These are phyloP conservation scores for Ustilago nuda DNA, from an alignment of 1,284 basidiomycete species.

Conservation along the genomic window DNA sequence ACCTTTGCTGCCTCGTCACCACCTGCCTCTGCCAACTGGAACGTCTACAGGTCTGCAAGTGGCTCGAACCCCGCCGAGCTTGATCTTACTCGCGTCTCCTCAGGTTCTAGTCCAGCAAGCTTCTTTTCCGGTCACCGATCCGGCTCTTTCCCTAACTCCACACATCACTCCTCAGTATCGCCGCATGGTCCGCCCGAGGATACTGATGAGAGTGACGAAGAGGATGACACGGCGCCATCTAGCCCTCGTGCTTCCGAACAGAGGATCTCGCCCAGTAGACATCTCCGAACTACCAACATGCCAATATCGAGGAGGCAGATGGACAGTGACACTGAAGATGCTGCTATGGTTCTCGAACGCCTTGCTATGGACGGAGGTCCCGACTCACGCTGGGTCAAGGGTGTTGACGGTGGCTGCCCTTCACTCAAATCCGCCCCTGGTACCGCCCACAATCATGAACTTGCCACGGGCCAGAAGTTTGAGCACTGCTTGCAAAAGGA, in stretches of 20 bases:
- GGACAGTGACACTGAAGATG: conserved; percentile 66
- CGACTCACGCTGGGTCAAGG: conserved; percentile 19
- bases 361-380: conserved; percentile 56
- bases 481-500: conserved; percentile 41
- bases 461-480: conserved; percentile 22
- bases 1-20: conserved; percentile 26
- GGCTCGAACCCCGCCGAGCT: conserved; percentile 19
- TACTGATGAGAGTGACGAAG: conserved; percentile 37
- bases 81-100: conserved; percentile 21
- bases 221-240: conserved; percentile 37
- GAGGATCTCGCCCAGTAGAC: conserved; percentile 21
- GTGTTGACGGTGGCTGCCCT: conserved; percentile 15
- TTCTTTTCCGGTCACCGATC: conserved; percentile 25
- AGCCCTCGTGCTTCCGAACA: conserved; percentile 13
- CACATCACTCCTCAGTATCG: conserved; percentile 31
- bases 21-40: conserved; percentile 39
- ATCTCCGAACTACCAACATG: conserved; percentile 35
- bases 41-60: conserved; percentile 30
- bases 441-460: conserved; percentile 6
- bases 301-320: conserved; percentile 46
- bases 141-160: conserved; percentile 13
- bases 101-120: conserved; percentile 28
- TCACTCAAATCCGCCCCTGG: conserved; percentile 6
- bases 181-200: conserved; percentile 22
- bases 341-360: conserved; percentile 63